Evolutionary conservation across 1,284 basidiomycete species (phyloP).

Genomic region (Fomitopsis pinicola): DNA sequence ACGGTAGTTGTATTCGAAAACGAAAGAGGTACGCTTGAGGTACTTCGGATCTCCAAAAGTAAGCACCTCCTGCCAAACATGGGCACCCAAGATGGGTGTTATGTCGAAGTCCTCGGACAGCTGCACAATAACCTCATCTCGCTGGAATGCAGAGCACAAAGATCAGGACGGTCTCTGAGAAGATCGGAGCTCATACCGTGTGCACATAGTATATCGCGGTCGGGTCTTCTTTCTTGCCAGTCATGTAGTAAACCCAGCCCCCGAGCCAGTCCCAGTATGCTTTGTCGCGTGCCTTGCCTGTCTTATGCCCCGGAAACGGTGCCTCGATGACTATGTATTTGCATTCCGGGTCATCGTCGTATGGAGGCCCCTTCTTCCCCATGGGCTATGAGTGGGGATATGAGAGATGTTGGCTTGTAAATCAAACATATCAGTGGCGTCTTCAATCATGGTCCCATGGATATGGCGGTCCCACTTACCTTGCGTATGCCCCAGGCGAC

Average conservation of each 20-base stretch:
- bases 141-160: slow-evolving; percentile 11
- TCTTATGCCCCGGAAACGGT: slow-evolving; percentile 24
- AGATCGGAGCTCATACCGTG: slow-evolving; percentile 18
- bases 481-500: neutral
- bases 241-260: slow-evolving; percentile 26
- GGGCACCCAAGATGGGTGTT: slow-evolving; percentile 22
- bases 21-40: slow-evolving; percentile 18
- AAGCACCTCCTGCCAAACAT: slow-evolving; percentile 22
- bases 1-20: slow-evolving; percentile 28
- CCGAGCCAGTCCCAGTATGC: slow-evolving; percentile 20
- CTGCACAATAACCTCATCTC: slow-evolving; percentile 24
- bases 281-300: slow-evolving; percentile 14
- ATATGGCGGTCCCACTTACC: neutral
- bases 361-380: slow-evolving; percentile 25
- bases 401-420: too few species aligned
- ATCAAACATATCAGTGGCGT: too few species aligned
- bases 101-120: slow-evolving; percentile 21
- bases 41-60: slow-evolving; percentile 5
- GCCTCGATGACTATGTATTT: slow-evolving; percentile 27
- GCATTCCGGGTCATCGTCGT: slow-evolving; percentile 25
- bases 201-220: slow-evolving; percentile 19
- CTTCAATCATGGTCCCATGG: too few species aligned
- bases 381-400: neutral
- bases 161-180: neutral
- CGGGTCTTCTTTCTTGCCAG: slow-evolving; percentile 14